Evolutionary conservation across 352 stramenopile genomes (phyloP), one percentile per base, ranked within the genome.

Genomic region (Globisporangium canariense): DNA sequence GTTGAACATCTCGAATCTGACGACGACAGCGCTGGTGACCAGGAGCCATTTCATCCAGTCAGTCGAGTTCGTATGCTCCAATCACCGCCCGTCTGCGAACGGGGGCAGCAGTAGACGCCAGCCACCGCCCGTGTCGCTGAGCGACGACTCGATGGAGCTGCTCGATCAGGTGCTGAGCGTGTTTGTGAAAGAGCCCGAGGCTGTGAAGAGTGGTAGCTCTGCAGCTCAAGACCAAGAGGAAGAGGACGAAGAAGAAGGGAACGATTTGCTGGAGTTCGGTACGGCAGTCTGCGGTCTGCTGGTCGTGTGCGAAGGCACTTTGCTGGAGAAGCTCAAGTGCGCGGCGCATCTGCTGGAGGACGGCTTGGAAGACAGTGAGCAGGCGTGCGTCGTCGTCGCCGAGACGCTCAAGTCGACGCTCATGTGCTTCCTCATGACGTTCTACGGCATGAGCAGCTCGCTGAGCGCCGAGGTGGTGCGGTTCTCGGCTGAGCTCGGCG

Each of bases 381-480:
- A 54, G 18, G 30, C 62, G 4, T 68, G 74, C 5, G 70, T 71
- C n/a, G 76, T 86, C 5, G 71, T 73, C 30, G 60, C 91, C 16
- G 78, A 86, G 58, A 90, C 72, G 1, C 76, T 93, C 52, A 85
- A 80, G 69, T 77, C 73, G 8, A 79, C 66, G 57, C 73, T 94
- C 25, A 90, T 77, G 70, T 86, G 78, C 58, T 91, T 91, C 62
- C 69, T 94, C 22, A 93, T 94, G 74, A 76, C 81, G 11, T 91
- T 94, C 54, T 94, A 93, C 66, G 86, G 80, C 32, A 90, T 94
- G 70, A 93, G 82, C 43, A 90, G 78, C 61, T 93, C 83, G 8
- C 59, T 91, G 11, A 90, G 80, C 38, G 77, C 79, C 1, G 86
- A 94, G 20, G 63, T 93, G 14, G 81, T 86, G 2, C 83, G 86